These are phyloP conservation scores for Tuber calosporum DNA, from an alignment of 495 filamentous ascomycete species.

Conservation along the genomic window DNA sequence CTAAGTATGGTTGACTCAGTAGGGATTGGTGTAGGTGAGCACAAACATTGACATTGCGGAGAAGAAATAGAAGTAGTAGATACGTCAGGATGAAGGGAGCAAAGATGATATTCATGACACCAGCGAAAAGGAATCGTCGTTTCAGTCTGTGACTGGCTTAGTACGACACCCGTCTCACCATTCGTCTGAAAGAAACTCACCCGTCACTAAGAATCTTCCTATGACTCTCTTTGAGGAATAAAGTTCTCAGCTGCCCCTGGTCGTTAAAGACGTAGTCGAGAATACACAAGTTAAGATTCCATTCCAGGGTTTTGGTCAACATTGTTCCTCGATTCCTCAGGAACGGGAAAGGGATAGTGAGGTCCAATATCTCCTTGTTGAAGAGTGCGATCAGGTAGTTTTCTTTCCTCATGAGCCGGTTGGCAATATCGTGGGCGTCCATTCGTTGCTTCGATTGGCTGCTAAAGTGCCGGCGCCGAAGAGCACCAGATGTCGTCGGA, in stretches of 20 bases:
- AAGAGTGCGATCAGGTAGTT: slow-evolving; percentile 94
- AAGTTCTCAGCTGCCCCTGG: slow-evolving; percentile 68
- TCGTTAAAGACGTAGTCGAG: slow-evolving; percentile 92
- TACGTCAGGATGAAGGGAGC: slow-evolving; percentile 78
- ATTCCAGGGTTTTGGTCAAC: slow-evolving; percentile 61
- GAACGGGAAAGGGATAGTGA: slow-evolving; percentile 79
- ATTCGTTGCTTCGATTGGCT: slow-evolving; percentile 86
- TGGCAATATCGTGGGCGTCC: slow-evolving; percentile 95
- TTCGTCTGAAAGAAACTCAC: slow-evolving; percentile 17
- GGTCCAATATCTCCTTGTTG: slow-evolving; percentile 89
- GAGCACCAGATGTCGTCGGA: slow-evolving; percentile 64
- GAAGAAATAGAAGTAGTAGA: slow-evolving; percentile 77
- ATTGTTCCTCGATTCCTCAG: slow-evolving; percentile 54
- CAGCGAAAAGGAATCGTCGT: slow-evolving; percentile 68
- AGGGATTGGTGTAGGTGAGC: slow-evolving; percentile 1
- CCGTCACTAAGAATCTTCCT: slow-evolving; percentile 68
- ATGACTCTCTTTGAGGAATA: slow-evolving; percentile 75
- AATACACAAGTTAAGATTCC: slow-evolving; percentile 80
- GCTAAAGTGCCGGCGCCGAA: slow-evolving; percentile 50
- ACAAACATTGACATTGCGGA: slow-evolving; percentile 79
- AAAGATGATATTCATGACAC: slow-evolving; percentile 74
- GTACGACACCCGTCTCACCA: background rate
- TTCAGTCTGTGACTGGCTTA: slow-evolving; percentile 49
- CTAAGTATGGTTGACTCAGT: background rate
- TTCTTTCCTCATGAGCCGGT: slow-evolving; percentile 89